Conservation (phyloP, 371 early-diverging fungal genomes). For the Coelomomyces lativittatus region DNA sequence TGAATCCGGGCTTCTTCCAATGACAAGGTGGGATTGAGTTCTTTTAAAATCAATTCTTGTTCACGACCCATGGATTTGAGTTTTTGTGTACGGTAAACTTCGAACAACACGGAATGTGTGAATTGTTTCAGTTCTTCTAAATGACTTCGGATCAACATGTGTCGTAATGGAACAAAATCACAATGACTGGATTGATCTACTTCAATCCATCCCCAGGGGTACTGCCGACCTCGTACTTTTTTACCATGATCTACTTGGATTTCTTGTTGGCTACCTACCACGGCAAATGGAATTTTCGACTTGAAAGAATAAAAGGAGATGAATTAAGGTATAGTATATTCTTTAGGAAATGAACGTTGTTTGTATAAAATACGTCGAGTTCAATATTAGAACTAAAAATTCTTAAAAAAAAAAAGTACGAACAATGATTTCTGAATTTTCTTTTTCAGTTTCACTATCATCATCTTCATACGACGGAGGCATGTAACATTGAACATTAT, state of each 20-base stretch:
- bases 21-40: conserved; percentile 72
- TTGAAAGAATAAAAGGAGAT: conserved; percentile 3
- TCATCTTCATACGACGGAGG: conserved; percentile 78
- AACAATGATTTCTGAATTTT: conserved; percentile 62
- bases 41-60: conserved; percentile 63
- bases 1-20: conserved; percentile 77
- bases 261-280: conserved; percentile 83
- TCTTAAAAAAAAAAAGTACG: conserved; percentile 26
- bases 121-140: conserved; percentile 80
- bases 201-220: conserved; percentile 91
- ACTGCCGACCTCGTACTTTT: conserved; percentile 76
- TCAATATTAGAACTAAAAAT: background rate
- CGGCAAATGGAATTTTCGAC: conserved; percentile 84
- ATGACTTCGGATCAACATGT: conserved; percentile 70
- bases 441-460: conserved; percentile 78
- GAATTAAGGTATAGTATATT: no score
- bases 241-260: conserved; percentile 64
- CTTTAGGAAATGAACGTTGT: background rate
- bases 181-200: conserved; percentile 76
- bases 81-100: conserved; percentile 75
- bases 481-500: conserved; percentile 84
- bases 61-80: conserved; percentile 58
- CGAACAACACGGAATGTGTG: conserved; percentile 67
- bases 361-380: background rate
- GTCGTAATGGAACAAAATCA: conserved; percentile 86